Conservation (phyloP, 2,329 filamentous ascomycete species). For the Diaporthe australafricana region DNA sequence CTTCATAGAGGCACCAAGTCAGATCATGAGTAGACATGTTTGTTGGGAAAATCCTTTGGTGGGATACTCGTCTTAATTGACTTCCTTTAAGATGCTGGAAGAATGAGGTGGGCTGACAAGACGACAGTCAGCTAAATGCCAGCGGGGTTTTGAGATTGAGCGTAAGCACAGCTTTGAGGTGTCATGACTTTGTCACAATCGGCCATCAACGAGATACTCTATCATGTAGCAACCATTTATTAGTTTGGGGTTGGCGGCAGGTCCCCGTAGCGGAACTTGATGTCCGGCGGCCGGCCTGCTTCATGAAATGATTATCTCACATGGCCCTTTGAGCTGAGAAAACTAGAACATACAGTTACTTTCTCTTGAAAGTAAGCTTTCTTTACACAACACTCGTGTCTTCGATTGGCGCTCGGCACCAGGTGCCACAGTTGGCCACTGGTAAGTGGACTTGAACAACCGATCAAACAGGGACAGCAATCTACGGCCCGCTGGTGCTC, state of each 20-base stretch:
- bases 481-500: neutral
- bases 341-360: neutral
- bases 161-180: neutral
- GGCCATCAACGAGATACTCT: neutral
- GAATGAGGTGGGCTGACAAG: neutral
- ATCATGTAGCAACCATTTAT: neutral
- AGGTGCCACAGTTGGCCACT: neutral
- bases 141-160: neutral
- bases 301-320: neutral
- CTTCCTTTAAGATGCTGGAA: neutral
- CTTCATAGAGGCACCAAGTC: no score
- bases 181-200: neutral
- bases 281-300: neutral
- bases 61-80: no score
- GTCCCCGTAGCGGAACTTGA: neutral
- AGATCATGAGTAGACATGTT: no score
- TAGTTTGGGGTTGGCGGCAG: neutral
- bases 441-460: neutral
- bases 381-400: neutral
- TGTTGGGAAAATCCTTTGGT: no score
- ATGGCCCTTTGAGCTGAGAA: neutral
- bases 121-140: neutral
- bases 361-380: neutral
- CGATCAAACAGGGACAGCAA: constrained; percentile 4
- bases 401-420: neutral